Percentiles rank a stretch among this genome's conserved stretches.
phyloP scores from a whole-genome alignment of 1,284 basidiomycete genomes.

The Ustilago hordei region DNA sequence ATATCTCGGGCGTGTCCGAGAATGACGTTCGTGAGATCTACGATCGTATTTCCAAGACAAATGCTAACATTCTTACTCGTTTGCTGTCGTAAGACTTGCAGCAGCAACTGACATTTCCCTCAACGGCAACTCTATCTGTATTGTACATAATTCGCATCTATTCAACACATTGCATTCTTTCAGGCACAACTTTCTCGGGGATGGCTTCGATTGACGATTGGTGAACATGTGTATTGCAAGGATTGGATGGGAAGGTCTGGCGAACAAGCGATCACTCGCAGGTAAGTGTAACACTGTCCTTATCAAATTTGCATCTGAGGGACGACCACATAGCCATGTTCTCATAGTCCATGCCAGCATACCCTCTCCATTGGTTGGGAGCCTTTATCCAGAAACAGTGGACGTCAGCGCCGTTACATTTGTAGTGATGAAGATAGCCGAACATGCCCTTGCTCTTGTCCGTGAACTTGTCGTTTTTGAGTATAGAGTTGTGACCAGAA shows the following conservation, averaged over 20 bases:
- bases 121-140: neutral
- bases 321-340: neutral
- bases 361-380: neutral
- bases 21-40: conserved; percentile 84
- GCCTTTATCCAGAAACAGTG: conserved; percentile 5
- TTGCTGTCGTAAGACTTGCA: conserved; percentile 23
- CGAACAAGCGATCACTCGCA: neutral
- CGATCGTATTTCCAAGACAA: conserved; percentile 82
- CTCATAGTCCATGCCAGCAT: neutral
- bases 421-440: neutral
- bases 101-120: neutral
- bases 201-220: neutral
- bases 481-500: neutral
- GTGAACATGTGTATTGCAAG: too few relatives aligned
- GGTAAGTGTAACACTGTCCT: neutral
- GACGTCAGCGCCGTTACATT: neutral
- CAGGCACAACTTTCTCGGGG: neutral
- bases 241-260: too few relatives aligned
- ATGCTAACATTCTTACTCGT: conserved; percentile 67
- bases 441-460: neutral
- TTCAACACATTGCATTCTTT: conserved; percentile 3
- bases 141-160: neutral
- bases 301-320: neutral
- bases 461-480: neutral
- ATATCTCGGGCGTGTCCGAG: conserved; percentile 89